Base-by-base conservation (phyloP, 371 early-diverging fungal species). In the Mucor racemosus region DNA sequence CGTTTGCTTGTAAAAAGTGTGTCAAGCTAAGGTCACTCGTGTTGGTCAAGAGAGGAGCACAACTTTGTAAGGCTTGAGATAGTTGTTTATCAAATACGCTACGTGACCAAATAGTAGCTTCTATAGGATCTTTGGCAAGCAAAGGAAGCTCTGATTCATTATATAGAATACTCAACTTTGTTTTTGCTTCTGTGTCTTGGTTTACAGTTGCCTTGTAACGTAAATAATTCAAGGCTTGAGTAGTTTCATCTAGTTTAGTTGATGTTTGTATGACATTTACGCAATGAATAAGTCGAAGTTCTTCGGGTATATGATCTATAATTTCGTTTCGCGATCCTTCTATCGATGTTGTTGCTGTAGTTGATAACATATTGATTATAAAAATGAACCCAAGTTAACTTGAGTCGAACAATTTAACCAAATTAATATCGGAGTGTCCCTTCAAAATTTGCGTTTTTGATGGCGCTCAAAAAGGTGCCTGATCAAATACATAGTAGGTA, bases 31-130 rank as follows among this genome's bases (percentile, higher is more conserved):
- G 48, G 11, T 65, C 58, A 14, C 42, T 67, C 10, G 42, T 62
- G 13, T 44, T 46, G 7, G 34, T 34, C 21, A 81, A 69, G 4
- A 67, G 41, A 8, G 33, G 17, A 1, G 75, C 55, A 38, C 76
- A 75, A 4, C 54, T 40, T 9, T 60, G 31, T 5, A 82, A 53
- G 0, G 79, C 82, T 4, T 58, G 40, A 4, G 75, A 64, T 0
- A 82, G 50, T 34, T 79, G 79, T 54, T 79, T 79, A 46, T 82
- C 82, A 59, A 77, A 82, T 9, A 79, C 72, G 50, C 82, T 79
- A 7, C 72, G 70, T 9, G 82, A 72, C 82, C 82, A 82, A 35
- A 82, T 38, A n/a, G 58, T 58, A 0, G 76, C 64, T 72, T 81
- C 81, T 1, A 35, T 33, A 10, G 11, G 35, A 17, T 67, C 57